phyloP scores from a whole-genome alignment of 2,329 filamentous ascomycete species.

The Neonectria ditissima region DNA sequence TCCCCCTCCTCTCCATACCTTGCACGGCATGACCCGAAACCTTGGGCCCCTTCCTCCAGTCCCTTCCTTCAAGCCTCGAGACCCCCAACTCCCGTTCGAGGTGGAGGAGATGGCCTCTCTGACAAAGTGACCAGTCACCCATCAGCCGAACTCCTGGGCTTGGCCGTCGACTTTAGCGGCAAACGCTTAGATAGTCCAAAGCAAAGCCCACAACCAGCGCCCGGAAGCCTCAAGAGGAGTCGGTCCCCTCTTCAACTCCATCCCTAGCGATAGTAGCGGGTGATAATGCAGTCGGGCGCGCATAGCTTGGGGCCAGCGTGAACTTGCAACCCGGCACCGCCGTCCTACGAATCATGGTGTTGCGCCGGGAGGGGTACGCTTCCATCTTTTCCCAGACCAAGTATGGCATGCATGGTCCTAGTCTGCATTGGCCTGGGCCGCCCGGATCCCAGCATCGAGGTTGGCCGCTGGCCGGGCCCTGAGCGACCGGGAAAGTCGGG shows the following conservation, averaged over 20 bases:
- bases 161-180: conserved; percentile 32
- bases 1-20: conserved; percentile 14
- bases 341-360: conserved; percentile 22
- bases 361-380: conserved; percentile 19
- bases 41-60: conserved; percentile 5
- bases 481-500: conserved; percentile 14
- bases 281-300: conserved; percentile 19
- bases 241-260: conserved; percentile 6
- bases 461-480: conserved; percentile 18
- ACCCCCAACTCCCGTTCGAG: background rate
- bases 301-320: conserved; percentile 24
- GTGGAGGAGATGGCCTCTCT: background rate
- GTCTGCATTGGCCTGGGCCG: conserved; percentile 26
- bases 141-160: conserved; percentile 35
- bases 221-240: conserved; percentile 19
- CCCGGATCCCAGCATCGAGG: conserved; percentile 14
- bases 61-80: background rate
- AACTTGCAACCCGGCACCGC: conserved; percentile 18
- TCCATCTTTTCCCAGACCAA: conserved; percentile 24
- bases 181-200: conserved; percentile 30
- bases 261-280: conserved; percentile 13
- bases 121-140: conserved; percentile 32
- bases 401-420: conserved; percentile 31
- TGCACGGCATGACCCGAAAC: conserved; percentile 27
- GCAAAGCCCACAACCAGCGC: conserved; percentile 8